Conservation (phyloP, 441 rosid species). For the Arabidopsis lyrata region DNA sequence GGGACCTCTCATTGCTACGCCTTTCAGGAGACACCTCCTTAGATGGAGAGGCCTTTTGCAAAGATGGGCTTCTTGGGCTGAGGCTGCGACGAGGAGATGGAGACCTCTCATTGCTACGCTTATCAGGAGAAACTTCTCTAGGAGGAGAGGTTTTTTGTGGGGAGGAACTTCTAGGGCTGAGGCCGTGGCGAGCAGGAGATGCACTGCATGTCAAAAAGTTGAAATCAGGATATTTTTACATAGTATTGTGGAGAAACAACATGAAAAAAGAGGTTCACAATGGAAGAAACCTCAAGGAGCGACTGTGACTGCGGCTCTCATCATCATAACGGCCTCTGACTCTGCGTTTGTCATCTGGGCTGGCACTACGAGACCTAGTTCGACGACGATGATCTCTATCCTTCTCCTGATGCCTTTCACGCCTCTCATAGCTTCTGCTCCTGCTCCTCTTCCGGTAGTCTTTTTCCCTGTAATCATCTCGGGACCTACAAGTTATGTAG, state of each 20-base stretch:
- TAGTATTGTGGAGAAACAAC: neutral
- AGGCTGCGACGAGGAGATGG: constrained; percentile 49
- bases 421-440: constrained; percentile 65
- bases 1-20: constrained; percentile 50
- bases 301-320: constrained; percentile 62
- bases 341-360: constrained; percentile 61
- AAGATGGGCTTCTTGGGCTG: constrained; percentile 48
- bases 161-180: constrained; percentile 48
- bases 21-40: constrained; percentile 56
- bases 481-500: constrained; percentile 47
- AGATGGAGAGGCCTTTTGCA: constrained; percentile 47
- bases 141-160: constrained; percentile 48
- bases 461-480: constrained; percentile 65
- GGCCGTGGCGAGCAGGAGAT: constrained; percentile 59
- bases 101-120: constrained; percentile 52
- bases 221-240: constrained; percentile 14
- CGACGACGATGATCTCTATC: constrained; percentile 61
- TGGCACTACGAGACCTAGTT: constrained; percentile 69
- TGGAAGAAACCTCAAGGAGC: constrained; percentile 58
- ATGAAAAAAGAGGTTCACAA: neutral
- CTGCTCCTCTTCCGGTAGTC: constrained; percentile 69
- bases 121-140: constrained; percentile 54
- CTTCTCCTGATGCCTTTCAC: constrained; percentile 60
- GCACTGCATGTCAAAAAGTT: constrained; percentile 47
- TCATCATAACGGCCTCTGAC: constrained; percentile 65